Percentiles rank a stretch among this genome's conserved stretches.
These are phyloP conservation scores for Chenopodium quinoa DNA, from an alignment of 148 eudicot species.

Conservation along the genomic window DNA sequence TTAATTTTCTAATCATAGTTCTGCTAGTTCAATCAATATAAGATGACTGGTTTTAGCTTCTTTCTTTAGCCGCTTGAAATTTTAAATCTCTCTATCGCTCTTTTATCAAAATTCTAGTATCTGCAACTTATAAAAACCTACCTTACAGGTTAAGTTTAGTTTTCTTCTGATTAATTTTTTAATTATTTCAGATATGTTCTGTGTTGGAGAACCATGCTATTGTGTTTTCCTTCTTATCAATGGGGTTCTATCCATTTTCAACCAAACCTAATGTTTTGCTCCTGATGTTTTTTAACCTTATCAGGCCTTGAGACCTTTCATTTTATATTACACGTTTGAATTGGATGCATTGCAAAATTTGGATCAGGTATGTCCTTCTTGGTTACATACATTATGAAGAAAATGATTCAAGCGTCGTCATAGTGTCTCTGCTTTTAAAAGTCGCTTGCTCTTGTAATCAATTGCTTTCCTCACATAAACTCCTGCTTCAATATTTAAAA, in stretches of 20 bases:
- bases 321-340: slow-evolving; percentile 66
- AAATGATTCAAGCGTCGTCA: neutral
- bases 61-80: neutral
- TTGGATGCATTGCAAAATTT: slow-evolving; percentile 48
- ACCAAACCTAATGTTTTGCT: neutral
- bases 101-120: no score
- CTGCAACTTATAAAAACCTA: no score
- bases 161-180: no score
- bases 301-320: slow-evolving; percentile 79
- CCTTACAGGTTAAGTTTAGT: no score
- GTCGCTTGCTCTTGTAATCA: neutral
- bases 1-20: neutral
- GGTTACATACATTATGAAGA: neutral
- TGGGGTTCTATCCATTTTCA: neutral
- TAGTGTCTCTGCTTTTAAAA: neutral
- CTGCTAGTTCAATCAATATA: neutral
- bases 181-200: no score
- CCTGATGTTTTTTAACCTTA: neutral
- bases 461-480: neutral
- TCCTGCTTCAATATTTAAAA: neutral
- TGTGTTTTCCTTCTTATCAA: neutral
- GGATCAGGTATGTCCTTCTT: slow-evolving; percentile 43
- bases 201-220: neutral
- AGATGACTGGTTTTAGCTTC: neutral
- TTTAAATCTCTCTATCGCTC: no score